Percentiles rank a stretch among this genome's conserved stretches.
Evolutionary conservation across 2,329 filamentous ascomycete species (phyloP).

Genomic region (Trichoderma asperellum): DNA sequence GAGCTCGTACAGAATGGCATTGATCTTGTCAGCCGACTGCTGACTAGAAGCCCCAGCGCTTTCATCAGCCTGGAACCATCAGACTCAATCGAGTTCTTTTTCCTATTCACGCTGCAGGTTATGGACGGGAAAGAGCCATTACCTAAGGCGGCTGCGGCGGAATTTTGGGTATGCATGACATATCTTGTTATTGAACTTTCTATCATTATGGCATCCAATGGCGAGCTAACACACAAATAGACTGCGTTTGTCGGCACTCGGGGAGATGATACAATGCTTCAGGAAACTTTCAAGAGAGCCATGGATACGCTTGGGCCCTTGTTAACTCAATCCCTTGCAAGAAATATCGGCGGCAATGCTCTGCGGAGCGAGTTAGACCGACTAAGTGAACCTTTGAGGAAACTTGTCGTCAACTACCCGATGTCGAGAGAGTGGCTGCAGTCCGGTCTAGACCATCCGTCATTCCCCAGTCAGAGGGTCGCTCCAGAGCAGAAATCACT

Average conservation of each 20-base stretch:
- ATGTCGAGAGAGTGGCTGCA: conserved; percentile 66
- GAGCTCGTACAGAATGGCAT: conserved; percentile 75
- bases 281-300: conserved; percentile 52
- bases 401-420: conserved; percentile 61
- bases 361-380: conserved; percentile 73
- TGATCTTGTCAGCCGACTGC: conserved; percentile 68
- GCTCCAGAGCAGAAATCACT: conserved; percentile 60
- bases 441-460: conserved; percentile 56
- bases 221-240: conserved; percentile 41
- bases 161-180: conserved; percentile 68
- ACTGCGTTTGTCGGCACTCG: conserved; percentile 57
- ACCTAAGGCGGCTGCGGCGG: conserved; percentile 72
- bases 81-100: conserved; percentile 65
- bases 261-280: conserved; percentile 47
- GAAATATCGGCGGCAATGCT: conserved; percentile 70
- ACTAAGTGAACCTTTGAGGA: conserved; percentile 71
- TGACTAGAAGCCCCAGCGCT: conserved; percentile 63
- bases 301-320: conserved; percentile 64
- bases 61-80: conserved; percentile 62
- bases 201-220: not conserved
- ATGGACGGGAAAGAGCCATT: conserved; percentile 73
- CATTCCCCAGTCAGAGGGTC: conserved; percentile 65
- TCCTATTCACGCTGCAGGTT: conserved; percentile 72
- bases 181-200: not conserved
- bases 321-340: conserved; percentile 62